Evolutionary conservation across 352 stramenopile genomes (phyloP).

Genomic region (Globisporangium camurandrum): DNA sequence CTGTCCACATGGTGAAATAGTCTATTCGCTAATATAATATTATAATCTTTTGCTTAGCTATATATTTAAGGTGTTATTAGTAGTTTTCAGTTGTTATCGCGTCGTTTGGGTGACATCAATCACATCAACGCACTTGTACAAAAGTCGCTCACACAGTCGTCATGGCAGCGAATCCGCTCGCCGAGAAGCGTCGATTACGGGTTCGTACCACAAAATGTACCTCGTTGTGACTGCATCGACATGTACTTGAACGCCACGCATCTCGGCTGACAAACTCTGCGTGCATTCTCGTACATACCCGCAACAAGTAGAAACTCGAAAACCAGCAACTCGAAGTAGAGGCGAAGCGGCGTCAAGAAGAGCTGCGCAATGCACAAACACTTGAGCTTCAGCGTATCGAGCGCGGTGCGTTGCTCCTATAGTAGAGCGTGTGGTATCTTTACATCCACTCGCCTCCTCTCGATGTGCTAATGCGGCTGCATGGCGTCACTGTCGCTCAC

Average conservation of each 20-base stretch:
- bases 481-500: neutral
- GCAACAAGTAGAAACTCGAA: constrained; percentile 51
- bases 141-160: no score
- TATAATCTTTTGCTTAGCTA: no score
- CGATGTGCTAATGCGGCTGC: neutral
- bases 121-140: no score
- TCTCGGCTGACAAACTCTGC: neutral
- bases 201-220: no score
- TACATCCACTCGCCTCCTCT: neutral
- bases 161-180: constrained; percentile 19
- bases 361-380: constrained; percentile 30
- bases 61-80: no score
- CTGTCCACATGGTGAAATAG: no score
- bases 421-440: no score
- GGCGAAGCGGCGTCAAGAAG: constrained; percentile 35
- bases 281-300: neutral
- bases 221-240: no score
- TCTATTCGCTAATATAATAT: no score
- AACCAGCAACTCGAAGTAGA: constrained; percentile 59
- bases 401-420: constrained; percentile 19
- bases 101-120: no score
- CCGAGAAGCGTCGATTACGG: constrained; percentile 29
- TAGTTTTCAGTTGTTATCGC: no score
- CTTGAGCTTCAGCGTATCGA: constrained; percentile 34
- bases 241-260: neutral